These are phyloP conservation scores for Ascochyta koolunga DNA, from an alignment of 2,329 filamentous ascomycete genomes.

Conservation along the genomic window DNA sequence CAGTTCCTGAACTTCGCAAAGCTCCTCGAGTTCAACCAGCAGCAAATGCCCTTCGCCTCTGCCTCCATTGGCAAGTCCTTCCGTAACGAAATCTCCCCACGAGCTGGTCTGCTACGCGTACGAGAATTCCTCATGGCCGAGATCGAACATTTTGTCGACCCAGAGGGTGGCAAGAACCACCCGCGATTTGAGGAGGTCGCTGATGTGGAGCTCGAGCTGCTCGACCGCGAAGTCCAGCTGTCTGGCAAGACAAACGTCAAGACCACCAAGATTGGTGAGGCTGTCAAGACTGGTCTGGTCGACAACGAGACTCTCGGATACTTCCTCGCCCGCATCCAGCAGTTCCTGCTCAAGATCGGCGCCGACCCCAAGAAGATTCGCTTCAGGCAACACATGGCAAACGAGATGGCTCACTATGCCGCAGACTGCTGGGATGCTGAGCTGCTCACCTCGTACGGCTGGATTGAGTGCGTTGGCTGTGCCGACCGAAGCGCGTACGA, in stretches of 20 bases:
- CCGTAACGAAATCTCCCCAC: conserved; percentile 95
- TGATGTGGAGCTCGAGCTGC: conserved; percentile 79
- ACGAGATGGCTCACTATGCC: conserved; percentile 92
- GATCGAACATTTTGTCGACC: conserved; percentile 98
- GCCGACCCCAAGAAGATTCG: conserved; percentile 86
- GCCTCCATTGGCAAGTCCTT: conserved; percentile 98
- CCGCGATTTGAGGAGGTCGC: conserved; percentile 84
- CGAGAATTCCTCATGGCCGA: conserved; percentile 99
- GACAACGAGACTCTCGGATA: conserved; percentile 99
- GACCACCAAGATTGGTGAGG: conserved; percentile 80
- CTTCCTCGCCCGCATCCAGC: conserved; percentile 91
- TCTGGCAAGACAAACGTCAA: conserved; percentile 79
- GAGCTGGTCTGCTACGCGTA: conserved; percentile 87
- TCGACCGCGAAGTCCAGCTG: conserved; percentile 85
- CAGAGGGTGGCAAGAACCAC: conserved; percentile 93
- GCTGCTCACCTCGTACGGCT: conserved; percentile 87
- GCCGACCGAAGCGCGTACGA: conserved; percentile 96
- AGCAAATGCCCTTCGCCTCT: conserved; percentile 94
- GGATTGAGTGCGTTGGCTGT: conserved; percentile 98
- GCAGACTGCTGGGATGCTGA: conserved; percentile 98
- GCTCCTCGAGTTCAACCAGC: conserved; percentile 94
- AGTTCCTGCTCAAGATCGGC: conserved; percentile 88
- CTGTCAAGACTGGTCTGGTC: conserved; percentile 80
- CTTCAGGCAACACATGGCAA: conserved; percentile 96
- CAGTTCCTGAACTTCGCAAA: conserved; percentile 98